Conservation (phyloP, 352 stramenopile species). For the Vaucheria bursata region DNA sequence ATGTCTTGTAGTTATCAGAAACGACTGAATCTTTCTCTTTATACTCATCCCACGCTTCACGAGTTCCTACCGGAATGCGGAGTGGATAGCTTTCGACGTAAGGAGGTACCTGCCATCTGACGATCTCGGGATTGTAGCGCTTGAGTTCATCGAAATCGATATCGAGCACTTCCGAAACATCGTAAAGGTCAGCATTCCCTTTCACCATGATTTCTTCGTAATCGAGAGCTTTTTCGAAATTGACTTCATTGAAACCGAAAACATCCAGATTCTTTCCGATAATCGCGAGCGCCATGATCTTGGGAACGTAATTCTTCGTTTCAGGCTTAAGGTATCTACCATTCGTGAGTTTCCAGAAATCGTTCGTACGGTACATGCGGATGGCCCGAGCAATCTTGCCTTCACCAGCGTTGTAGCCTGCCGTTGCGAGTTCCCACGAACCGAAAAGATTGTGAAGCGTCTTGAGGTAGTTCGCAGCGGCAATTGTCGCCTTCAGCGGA, state of each 20-base stretch:
- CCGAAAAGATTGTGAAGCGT: neutral
- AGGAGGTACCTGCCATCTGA: neutral
- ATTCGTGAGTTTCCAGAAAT: neutral
- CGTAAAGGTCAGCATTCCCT: neutral
- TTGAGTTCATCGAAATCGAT: neutral
- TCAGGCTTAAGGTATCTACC: neutral
- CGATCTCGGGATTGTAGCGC: neutral
- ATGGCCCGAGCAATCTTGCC: neutral
- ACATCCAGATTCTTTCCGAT: neutral
- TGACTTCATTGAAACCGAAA: neutral
- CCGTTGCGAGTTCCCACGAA: neutral
- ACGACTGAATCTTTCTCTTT: neutral
- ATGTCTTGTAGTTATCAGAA: neutral
- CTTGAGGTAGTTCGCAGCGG: neutral
- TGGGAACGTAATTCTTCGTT: slow-evolving; percentile 1
- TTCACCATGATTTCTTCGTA: neutral
- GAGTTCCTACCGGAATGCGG: neutral
- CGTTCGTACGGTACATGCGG: neutral
- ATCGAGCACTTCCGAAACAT: neutral
- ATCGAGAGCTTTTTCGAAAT: neutral
- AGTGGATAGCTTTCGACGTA: neutral
- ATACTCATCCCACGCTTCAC: neutral
- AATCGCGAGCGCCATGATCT: neutral
- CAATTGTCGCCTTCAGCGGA: neutral
- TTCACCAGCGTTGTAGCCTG: neutral